A percentile compares a stretch with the other conserved stretches of the same genome.
phyloP scores from a whole-genome alignment of 2,329 filamentous ascomycete species.

The Diaporthe aspalathi region DNA sequence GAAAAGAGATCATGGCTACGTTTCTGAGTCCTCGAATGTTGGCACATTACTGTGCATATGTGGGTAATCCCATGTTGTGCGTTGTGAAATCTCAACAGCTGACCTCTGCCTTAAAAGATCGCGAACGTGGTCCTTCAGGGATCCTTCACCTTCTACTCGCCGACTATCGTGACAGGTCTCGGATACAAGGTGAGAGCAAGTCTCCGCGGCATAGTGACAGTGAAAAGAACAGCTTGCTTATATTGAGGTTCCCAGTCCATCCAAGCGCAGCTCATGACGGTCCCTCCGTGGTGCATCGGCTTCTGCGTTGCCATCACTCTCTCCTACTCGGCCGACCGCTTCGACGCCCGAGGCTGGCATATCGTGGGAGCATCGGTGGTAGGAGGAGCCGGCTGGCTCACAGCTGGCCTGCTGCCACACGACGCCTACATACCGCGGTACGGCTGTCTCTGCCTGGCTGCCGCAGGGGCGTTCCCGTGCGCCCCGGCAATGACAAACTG shows the following conservation, averaged over 20 bases:
- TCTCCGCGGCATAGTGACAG: fast-evolving
- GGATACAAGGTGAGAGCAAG: conserved; percentile 40
- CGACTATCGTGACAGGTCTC: conserved; percentile 61
- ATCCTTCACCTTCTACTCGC: conserved; percentile 63
- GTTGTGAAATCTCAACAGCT: conserved; percentile 24
- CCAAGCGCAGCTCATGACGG: too few relatives aligned
- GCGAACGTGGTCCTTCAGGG: conserved; percentile 45
- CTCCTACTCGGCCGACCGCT: too few relatives aligned
- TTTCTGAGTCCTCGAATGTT: conserved; percentile 52
- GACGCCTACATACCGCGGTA: conserved; percentile 46
- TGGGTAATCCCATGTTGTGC: not conserved
- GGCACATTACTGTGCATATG: conserved; percentile 47
- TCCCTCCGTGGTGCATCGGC: too few relatives aligned
- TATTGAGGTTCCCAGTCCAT: too few relatives aligned
- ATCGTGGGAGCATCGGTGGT: too few relatives aligned
- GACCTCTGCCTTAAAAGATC: conserved; percentile 43
- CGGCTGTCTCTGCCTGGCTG: conserved; percentile 52
- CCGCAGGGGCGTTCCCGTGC: conserved; percentile 51
- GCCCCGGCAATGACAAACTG: conserved; percentile 51
- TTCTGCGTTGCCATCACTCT: too few relatives aligned
- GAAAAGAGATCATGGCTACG: conserved; percentile 51
- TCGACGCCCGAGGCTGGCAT: too few relatives aligned
- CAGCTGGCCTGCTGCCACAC: conserved; percentile 46
- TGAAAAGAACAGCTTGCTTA: not conserved
- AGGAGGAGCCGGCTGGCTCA: too few relatives aligned